Conservation (phyloP, 345 rosid genomes). For the Moringa oleifera region DNA sequence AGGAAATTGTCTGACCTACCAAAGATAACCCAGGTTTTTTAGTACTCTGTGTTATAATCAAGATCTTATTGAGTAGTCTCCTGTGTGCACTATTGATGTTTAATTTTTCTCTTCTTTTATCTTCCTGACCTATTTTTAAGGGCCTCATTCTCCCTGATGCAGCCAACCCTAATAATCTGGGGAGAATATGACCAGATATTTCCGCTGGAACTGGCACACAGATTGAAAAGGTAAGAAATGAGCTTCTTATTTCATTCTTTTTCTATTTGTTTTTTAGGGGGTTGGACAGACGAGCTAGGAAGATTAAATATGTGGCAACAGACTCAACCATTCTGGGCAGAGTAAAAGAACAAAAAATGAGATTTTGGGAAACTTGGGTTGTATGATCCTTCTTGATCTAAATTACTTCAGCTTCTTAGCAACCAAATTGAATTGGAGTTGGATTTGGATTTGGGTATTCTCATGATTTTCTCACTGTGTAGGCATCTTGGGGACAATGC, state of each 20-base stretch:
- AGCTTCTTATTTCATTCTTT: not conserved
- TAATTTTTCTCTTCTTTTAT: not conserved
- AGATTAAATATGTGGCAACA: not conserved
- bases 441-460: not conserved
- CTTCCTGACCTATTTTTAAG: conserved; percentile 1
- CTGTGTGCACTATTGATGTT: not conserved
- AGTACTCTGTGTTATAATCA: not conserved
- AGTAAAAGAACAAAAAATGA: too few species aligned
- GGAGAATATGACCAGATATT: conserved; percentile 80
- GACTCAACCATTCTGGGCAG: too few species aligned
- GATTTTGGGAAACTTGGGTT: too few species aligned
- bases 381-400: not conserved
- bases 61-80: not conserved
- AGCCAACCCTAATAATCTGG: conserved; percentile 76
- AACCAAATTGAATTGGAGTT: not conserved
- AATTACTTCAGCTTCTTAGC: not conserved
- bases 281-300: too few species aligned
- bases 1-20: conserved; percentile 66
- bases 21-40: conserved; percentile 60
- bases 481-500: conserved; percentile 67
- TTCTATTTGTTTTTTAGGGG: too few species aligned
- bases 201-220: conserved; percentile 70
- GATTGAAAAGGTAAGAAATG: conserved; percentile 48
- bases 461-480: conserved; percentile 10
- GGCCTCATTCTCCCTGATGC: conserved; percentile 16